phyloP scores from a whole-genome alignment of 2,329 filamentous ascomycete species.

The Escovopsis sp. region DNA sequence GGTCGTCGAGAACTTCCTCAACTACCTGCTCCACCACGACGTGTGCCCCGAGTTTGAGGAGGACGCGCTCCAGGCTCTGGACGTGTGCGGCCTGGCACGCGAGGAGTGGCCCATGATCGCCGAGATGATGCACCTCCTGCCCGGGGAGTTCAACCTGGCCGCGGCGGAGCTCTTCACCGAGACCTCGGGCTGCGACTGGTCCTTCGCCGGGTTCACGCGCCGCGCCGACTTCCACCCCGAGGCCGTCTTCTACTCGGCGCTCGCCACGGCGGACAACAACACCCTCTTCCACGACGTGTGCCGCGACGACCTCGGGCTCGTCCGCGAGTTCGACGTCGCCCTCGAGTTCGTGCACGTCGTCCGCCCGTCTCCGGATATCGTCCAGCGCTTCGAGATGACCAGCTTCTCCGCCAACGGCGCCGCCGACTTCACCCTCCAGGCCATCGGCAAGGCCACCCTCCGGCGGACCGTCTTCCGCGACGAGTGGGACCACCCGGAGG shows the following conservation, averaged over 20 bases:
- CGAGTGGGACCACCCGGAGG: conserved; percentile 25
- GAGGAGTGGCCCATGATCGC: conserved; percentile 48
- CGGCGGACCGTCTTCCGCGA: conserved; percentile 31
- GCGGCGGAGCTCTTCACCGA: conserved; percentile 51
- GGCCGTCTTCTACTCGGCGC: conserved; percentile 26
- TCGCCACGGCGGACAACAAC: conserved; percentile 23
- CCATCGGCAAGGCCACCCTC: conserved; percentile 30
- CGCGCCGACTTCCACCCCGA: conserved; percentile 27
- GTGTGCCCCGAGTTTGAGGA: conserved; percentile 69
- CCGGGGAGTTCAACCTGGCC: conserved; percentile 69
- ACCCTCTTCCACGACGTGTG: conserved; percentile 16
- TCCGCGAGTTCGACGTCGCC: conserved; percentile 33
- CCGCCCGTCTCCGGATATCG: conserved; percentile 24
- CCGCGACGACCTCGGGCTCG: conserved; percentile 6
- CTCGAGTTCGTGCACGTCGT: conserved; percentile 45
- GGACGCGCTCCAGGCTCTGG: conserved; percentile 50
- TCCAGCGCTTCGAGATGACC: conserved; percentile 29
- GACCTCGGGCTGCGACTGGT: conserved; percentile 15
- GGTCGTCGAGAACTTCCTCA: conserved; percentile 72
- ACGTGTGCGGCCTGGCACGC: conserved; percentile 50
- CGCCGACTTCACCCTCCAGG: conserved; percentile 17
- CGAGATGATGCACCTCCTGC: conserved; percentile 37
- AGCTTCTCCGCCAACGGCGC: conserved; percentile 11
- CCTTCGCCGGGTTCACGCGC: conserved; percentile 11
- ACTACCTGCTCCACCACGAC: conserved; percentile 70